These are phyloP conservation scores for Pelargonium myrrhifolium DNA, from an alignment of 441 rosid species.

Conservation along the genomic window DNA sequence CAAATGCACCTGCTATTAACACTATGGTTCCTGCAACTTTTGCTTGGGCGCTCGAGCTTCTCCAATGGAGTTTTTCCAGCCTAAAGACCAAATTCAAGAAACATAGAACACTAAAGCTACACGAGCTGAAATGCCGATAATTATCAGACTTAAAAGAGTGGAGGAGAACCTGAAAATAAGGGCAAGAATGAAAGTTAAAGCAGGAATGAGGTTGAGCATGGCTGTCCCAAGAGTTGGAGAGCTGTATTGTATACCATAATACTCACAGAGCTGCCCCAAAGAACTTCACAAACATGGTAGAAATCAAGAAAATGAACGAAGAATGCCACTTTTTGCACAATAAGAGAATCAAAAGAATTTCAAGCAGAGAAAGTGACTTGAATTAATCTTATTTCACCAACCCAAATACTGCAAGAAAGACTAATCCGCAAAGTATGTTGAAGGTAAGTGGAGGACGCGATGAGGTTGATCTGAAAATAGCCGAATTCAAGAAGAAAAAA, in stretches of 20 bases:
- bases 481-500: neutral
- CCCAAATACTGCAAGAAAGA: constrained; percentile 14
- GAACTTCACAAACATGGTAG: neutral
- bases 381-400: neutral
- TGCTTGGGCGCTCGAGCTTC: neutral
- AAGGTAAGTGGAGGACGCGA: neutral
- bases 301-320: neutral
- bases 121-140: neutral
- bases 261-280: constrained; percentile 23
- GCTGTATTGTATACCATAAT: constrained; percentile 38
- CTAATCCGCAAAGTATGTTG: neutral
- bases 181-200: constrained; percentile 48
- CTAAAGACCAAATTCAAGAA: neutral
- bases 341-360: too few species aligned
- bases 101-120: neutral
- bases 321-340: too few species aligned
- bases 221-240: constrained; percentile 52
- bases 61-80: neutral
- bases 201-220: constrained; percentile 37
- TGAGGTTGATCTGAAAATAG: neutral
- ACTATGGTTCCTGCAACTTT: neutral
- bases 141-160: neutral
- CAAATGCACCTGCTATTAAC: neutral
- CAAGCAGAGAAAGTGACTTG: too few species aligned
- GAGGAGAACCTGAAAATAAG: constrained; percentile 45